These are phyloP conservation scores for Suillus sp. DNA, from an alignment of 768 basidiomycete genomes.

Conservation along the genomic window DNA sequence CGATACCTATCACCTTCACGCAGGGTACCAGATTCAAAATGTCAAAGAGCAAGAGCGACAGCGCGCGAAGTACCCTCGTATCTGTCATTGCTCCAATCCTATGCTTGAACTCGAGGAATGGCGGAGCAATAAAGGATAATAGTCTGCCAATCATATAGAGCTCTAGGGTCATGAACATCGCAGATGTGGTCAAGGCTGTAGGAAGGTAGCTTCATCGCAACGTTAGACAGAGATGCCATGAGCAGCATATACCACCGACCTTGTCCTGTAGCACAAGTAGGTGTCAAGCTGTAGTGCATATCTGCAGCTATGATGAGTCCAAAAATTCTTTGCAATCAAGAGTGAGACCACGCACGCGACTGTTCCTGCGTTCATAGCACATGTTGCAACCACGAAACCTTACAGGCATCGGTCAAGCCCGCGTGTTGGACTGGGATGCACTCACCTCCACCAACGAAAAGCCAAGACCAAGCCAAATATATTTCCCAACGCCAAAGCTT, in stretches of 20 bases:
- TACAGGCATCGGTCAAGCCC: background rate
- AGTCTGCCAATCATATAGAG: constrained; percentile 40
- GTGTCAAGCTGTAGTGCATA: constrained; percentile 23
- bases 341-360: constrained; percentile 30
- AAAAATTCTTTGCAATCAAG: background rate
- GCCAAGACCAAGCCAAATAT: constrained; percentile 31
- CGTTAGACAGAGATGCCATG: background rate
- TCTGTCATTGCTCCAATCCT: constrained; percentile 29
- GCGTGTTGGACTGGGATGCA: background rate
- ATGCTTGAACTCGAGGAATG: constrained; percentile 22
- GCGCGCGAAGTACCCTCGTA: constrained; percentile 33
- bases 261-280: constrained; percentile 34
- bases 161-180: constrained; percentile 40
- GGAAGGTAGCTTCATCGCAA: constrained; percentile 39
- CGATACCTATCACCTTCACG: constrained; percentile 34
- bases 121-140: constrained; percentile 28
- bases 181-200: constrained; percentile 38
- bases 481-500: constrained; percentile 35
- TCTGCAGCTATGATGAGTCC: constrained; percentile 17
- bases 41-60: constrained; percentile 47
- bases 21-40: constrained; percentile 42
- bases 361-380: constrained; percentile 40
- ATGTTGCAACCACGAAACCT: constrained; percentile 45
- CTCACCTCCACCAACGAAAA: constrained; percentile 40
- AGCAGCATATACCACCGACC: background rate